A percentile compares a stretch with the other conserved stretches of the same genome.
Evolutionary conservation across 2,329 filamentous ascomycete genomes (phyloP).

Genomic region (Drechslera avenae): DNA sequence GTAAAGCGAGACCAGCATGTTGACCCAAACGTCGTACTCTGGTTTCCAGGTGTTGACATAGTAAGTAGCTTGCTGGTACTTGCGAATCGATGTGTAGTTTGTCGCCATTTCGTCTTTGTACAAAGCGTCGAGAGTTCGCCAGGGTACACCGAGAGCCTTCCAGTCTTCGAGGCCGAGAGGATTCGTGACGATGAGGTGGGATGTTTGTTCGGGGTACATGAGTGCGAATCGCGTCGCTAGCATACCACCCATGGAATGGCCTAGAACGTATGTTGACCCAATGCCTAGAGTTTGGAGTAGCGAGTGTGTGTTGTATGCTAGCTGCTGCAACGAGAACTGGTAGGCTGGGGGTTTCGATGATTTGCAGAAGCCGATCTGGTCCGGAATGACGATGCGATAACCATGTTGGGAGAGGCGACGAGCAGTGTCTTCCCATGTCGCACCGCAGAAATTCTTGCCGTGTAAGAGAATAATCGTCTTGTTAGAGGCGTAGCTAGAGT

Average conservation of each 20-base stretch:
- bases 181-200: conserved; percentile 57
- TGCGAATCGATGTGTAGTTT: conserved; percentile 33
- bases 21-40: conserved; percentile 61
- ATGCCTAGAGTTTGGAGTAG: conserved; percentile 55
- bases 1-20: conserved; percentile 61
- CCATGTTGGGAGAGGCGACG: conserved; percentile 50
- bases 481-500: conserved; percentile 42
- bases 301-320: conserved; percentile 58
- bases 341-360: conserved; percentile 58
- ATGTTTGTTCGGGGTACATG: conserved; percentile 54
- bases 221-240: conserved; percentile 58
- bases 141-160: conserved; percentile 41
- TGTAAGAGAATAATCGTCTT: conserved; percentile 57
- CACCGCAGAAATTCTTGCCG: conserved; percentile 62
- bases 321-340: conserved; percentile 60
- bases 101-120: conserved; percentile 26
- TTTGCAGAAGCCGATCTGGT: conserved; percentile 65
- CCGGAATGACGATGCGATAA: conserved; percentile 60
- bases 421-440: conserved; percentile 60
- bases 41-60: conserved; percentile 52
- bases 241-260: conserved; percentile 64
- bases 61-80: conserved; percentile 37
- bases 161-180: conserved; percentile 63
- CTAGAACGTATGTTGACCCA: conserved; percentile 55
- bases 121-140: conserved; percentile 25